Base-by-base conservation (phyloP, 2,329 filamentous ascomycete genomes). In the Xylaria sp. region DNA sequence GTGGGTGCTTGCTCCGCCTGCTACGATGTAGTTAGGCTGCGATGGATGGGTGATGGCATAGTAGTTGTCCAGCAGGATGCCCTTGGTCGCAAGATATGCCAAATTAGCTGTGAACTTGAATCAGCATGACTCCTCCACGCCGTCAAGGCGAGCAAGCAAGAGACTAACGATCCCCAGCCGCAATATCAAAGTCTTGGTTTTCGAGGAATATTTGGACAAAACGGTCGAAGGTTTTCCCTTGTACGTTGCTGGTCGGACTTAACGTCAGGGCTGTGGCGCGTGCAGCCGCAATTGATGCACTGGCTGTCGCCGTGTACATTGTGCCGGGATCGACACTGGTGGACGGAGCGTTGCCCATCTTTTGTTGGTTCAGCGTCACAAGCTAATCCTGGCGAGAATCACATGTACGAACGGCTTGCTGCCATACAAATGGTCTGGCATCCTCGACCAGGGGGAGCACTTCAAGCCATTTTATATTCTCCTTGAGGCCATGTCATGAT, bases 191-290 rank as follows among this genome's bases (percentile, higher is more conserved):
- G 73, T 79, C 80, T 54, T 86, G 56, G 70, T 88, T 88, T 74
- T 88, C 86, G n/a, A 88, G 75, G 84, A 85, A 89, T 70, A 89
- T 84, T 62, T 85, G 82, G 46, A 85, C 81, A 63, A 88, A 86
- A 21, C 86, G 82, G 70, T 87, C 80, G 68, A 88, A 88, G 0
- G 79, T 82, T 61, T 81, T 79, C n/a, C 86, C 86, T 65, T 79
- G 75, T 3, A 86, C 80, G 66, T 79, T 73, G 63, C 76, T 80
- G 45, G 78, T 79, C 12, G 81, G 78, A 28, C 78, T 78, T 37
- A 78, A 69, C 2, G 82, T 79, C 58, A 73, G 71, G 2, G 80
- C 80, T 3, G 81, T 82, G 6, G 82, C 82, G 38, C 60, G 65
- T 4, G 66, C 66, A 4, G 64, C 64, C n/a, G 9, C 51, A 38